Evolutionary conservation across 805 yeast genomes (phyloP).

Genomic region (Ogataea pilisensis): DNA sequence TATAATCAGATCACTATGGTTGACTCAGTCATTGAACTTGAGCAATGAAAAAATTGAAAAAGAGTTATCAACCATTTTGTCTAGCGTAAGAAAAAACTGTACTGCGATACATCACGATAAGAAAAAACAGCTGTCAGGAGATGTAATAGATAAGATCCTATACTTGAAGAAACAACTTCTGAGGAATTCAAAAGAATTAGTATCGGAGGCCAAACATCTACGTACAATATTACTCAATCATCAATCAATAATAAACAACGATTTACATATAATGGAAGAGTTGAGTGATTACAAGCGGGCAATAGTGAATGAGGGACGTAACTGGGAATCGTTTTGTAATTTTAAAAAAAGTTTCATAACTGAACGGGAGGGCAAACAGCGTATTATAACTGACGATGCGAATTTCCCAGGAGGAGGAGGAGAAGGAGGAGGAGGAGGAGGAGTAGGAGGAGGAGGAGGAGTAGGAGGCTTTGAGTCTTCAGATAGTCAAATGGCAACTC

Average conservation of each 20-base stretch:
- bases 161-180: constrained; percentile 6
- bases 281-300: constrained; percentile 12
- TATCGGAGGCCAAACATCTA: constrained; percentile 25
- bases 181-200: constrained; percentile 23
- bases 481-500: background rate
- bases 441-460: too few relatives aligned
- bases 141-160: constrained; percentile 2
- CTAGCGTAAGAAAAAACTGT: background rate
- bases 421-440: too few relatives aligned
- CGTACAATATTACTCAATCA: constrained; percentile 19
- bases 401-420: too few relatives aligned
- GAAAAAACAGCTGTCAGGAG: background rate
- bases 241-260: constrained; percentile 21
- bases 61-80: constrained; percentile 4
- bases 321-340: constrained; percentile 17
- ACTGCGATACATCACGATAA: background rate
- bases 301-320: constrained; percentile 14
- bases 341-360: constrained; percentile 22
- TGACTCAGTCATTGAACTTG: constrained; percentile 31
- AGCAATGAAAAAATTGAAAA: constrained; percentile 17
- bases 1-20: constrained; percentile 34
- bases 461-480: background rate
- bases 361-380: background rate
- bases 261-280: constrained; percentile 20
- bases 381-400: background rate